Percentiles rank a stretch among this genome's conserved stretches.
phyloP scores from a whole-genome alignment of 106 monocot genomes.

The Dendrobium chrysotoxum region DNA sequence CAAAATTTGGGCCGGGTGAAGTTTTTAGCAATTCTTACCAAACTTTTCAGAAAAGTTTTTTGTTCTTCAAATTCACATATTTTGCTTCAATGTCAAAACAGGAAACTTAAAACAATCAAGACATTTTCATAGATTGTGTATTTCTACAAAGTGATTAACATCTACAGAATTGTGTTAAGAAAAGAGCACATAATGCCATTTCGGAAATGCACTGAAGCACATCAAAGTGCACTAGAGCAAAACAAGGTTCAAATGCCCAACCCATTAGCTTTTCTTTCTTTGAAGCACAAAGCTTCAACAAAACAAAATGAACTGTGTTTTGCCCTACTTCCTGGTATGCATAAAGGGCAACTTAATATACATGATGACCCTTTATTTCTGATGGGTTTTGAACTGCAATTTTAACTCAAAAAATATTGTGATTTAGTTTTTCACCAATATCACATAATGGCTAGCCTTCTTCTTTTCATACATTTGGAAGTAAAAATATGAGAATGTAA shows the following conservation, averaged over 20 bases:
- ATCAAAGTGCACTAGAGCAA: too few species aligned
- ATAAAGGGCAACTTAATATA: neutral
- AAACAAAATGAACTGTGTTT: neutral
- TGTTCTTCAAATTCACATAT: neutral
- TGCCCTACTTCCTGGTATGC: neutral
- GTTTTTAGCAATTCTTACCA: neutral
- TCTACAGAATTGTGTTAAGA: neutral
- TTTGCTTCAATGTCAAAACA: neutral
- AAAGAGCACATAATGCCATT: too few species aligned
- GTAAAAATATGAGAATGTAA: neutral
- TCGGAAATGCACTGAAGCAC: too few species aligned
- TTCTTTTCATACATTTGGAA: neutral
- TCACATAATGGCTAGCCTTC: neutral
- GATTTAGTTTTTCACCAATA: too few species aligned
- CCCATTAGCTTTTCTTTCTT: neutral
- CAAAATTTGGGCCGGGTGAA: neutral
- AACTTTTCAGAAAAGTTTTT: neutral
- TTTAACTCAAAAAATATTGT: too few species aligned
- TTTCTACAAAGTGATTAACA: neutral
- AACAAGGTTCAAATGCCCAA: neutral
- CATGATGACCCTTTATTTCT: neutral
- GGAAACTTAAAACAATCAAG: neutral
- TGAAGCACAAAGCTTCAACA: too few species aligned
- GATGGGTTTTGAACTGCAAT: neutral
- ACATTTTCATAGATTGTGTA: too few species aligned